Percentiles rank a stretch among this genome's conserved stretches.
Conservation (phyloP, 2,329 filamentous ascomycete genomes). For the Colletotrichum sidae region DNA sequence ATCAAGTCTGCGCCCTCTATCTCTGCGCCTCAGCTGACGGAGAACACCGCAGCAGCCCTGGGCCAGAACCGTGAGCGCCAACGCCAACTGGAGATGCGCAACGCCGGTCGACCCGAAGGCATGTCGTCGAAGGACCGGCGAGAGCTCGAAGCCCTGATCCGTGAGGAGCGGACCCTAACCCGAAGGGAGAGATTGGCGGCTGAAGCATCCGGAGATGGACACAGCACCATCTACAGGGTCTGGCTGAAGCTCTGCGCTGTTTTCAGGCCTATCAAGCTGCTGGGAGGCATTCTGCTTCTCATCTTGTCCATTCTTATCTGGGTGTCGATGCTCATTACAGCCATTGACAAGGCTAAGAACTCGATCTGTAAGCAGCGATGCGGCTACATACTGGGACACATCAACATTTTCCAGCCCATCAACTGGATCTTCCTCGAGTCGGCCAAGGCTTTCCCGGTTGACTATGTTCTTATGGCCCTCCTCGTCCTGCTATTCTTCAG, state of each 20-base stretch:
- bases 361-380: conserved; percentile 91
- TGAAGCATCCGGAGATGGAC: conserved; percentile 83
- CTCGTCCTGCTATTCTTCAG: conserved; percentile 89
- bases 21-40: conserved; percentile 82
- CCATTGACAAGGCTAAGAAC: conserved; percentile 96
- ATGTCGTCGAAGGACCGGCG: conserved; percentile 88
- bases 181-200: conserved; percentile 89
- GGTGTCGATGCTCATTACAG: conserved; percentile 93
- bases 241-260: conserved; percentile 87
- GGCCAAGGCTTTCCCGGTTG: conserved; percentile 86
- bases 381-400: conserved; percentile 88
- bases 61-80: conserved; percentile 92
- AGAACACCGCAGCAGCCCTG: conserved; percentile 82
- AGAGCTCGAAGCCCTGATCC: conserved; percentile 86
- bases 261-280: conserved; percentile 87
- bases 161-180: conserved; percentile 92
- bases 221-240: conserved; percentile 75
- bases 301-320: conserved; percentile 81
- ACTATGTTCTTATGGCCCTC: conserved; percentile 90
- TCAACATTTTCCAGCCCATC: conserved; percentile 94
- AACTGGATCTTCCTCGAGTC: conserved; percentile 90
- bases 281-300: conserved; percentile 84
- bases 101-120: conserved; percentile 77
- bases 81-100: conserved; percentile 88
- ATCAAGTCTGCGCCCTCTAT: conserved; percentile 93